Evolutionary conservation across 257 asterid genomes (phyloP).

Genomic region (Solanum etuberosum): DNA sequence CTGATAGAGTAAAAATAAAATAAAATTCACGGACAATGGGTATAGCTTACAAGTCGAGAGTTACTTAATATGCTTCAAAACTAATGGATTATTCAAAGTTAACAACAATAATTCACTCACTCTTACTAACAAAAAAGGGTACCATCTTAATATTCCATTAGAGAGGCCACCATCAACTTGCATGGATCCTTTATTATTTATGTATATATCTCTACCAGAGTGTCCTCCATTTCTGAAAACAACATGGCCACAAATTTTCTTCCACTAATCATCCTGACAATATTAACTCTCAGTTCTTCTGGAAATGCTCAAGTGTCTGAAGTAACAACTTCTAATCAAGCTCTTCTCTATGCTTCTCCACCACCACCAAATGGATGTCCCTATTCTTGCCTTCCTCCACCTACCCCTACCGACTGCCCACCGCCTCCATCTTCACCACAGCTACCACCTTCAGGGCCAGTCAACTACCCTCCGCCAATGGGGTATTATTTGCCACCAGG

Average conservation of each 20-base stretch:
- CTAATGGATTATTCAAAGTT: not conserved
- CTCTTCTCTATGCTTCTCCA: slow-evolving; percentile 9
- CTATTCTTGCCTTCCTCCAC: slow-evolving; percentile 28
- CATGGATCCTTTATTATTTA: not conserved
- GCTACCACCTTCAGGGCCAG: slow-evolving; percentile 5
- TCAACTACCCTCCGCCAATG: slow-evolving; percentile 1
- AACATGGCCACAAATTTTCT: slow-evolving; percentile 11
- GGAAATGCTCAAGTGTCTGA: slow-evolving; percentile 1
- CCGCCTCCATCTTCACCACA: slow-evolving; percentile 9
- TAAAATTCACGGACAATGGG: not conserved
- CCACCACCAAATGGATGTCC: slow-evolving; percentile 16
- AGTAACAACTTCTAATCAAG: not conserved
- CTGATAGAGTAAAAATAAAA: not conserved
- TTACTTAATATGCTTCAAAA: not conserved
- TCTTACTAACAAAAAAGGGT: slow-evolving; percentile 1
- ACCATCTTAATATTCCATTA: not conserved
- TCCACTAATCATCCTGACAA: not conserved
- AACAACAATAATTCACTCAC: not conserved
- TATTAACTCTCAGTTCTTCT: not conserved
- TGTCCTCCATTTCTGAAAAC: not conserved
- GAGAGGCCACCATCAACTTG: not conserved
- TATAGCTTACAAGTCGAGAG: not conserved
- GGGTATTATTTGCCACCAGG: slow-evolving; percentile 14
- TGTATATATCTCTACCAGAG: too few species aligned
- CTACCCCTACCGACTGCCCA: slow-evolving; percentile 14